Evolutionary conservation across 306 rosid genomes (phyloP), one percentile per base, ranked within the genome.

Genomic region (Castanea crenata): DNA sequence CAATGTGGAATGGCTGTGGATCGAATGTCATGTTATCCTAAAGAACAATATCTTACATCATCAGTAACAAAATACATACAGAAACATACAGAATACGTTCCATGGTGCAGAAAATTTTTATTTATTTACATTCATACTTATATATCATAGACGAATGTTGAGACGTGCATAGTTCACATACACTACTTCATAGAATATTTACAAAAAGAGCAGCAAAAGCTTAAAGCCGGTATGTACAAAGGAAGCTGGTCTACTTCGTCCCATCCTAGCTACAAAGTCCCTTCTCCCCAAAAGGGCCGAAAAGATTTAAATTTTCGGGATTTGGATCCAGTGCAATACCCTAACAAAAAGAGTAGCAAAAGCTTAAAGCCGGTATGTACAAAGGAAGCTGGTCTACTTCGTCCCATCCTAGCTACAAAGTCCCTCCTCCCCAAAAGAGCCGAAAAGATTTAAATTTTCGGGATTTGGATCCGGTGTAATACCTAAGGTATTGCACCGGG

Each of bases 361-460:
- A 4, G 16, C 21, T 35, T 35, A 13, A 34, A 67, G 52, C 16
- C 52, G 52, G 52, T 19, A 67, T 4, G 52, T 67, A 67, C 38
- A 67, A 7, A 67, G 23, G 72, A 67, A 35, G 12, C 20, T 35
- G 10, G 12, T 64, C n/a, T 31, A 31, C 44, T 29, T 29, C 9
- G 70, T 15, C 44, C 44, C 21, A 16, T 31, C 31, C 29, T 64
- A 72, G 78, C 71, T 21, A 85, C 78, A 74, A 4, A 11, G 83
- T 67, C 74, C 73, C 62, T 19, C 76, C 79, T 0, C 61, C 68
- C 19, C 54, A 41, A 59, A 77, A 73, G 81, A 74, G 75, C 61
- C 82, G 78, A 78, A 76, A 78, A 63, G 67, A 76, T 74, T 79
- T 88, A 73, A 79, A 79, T 80, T 81, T 84, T 78, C 71, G 0